phyloP scores from a whole-genome alignment of 192 early-diverging fungal species.

The Umbelopsis sp. region DNA sequence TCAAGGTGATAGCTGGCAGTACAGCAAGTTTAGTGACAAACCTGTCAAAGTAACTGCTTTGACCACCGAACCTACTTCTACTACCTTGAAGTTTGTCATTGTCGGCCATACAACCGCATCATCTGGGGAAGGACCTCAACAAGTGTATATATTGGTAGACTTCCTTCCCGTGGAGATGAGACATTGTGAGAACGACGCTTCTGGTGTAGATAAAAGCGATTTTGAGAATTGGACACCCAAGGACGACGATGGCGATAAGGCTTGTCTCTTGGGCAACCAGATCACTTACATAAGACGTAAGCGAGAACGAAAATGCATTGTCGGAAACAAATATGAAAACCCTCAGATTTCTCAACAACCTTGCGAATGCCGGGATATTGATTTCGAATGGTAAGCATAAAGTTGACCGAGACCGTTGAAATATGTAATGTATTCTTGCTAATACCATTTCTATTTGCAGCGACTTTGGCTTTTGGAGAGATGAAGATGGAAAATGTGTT shows the following conservation, averaged over 20 bases:
- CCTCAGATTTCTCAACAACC: constrained; percentile 49
- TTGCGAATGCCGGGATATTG: constrained; percentile 76
- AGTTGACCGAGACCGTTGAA: too few species aligned
- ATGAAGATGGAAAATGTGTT: constrained; percentile 67
- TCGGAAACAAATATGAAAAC: constrained; percentile 66
- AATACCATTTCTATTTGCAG: constrained; percentile 16
- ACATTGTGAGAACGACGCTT: constrained; percentile 49
- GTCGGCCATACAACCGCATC: constrained; percentile 51
- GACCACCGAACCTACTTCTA: constrained; percentile 63
- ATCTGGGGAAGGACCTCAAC: constrained; percentile 27
- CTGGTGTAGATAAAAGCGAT: constrained; percentile 66
- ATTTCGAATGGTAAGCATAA: constrained; percentile 80
- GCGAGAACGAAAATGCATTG: constrained; percentile 63
- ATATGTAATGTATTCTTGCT: too few species aligned
- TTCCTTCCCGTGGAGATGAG: constrained; percentile 50
- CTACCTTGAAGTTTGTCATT: constrained; percentile 76
- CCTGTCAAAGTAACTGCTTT: constrained; percentile 66
- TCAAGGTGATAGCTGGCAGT: constrained; percentile 77
- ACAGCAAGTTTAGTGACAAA: constrained; percentile 56
- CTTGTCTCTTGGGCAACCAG: constrained; percentile 64
- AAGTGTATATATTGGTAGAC: constrained; percentile 61
- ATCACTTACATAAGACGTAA: constrained; percentile 79
- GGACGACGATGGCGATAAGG: constrained; percentile 62
- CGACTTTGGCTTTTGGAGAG: constrained; percentile 79
- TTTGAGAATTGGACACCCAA: constrained; percentile 90